Percentiles rank a stretch among this genome's conserved stretches.
Evolutionary conservation across 106 monocot species (phyloP).

Genomic region (Vanilla planifolia): DNA sequence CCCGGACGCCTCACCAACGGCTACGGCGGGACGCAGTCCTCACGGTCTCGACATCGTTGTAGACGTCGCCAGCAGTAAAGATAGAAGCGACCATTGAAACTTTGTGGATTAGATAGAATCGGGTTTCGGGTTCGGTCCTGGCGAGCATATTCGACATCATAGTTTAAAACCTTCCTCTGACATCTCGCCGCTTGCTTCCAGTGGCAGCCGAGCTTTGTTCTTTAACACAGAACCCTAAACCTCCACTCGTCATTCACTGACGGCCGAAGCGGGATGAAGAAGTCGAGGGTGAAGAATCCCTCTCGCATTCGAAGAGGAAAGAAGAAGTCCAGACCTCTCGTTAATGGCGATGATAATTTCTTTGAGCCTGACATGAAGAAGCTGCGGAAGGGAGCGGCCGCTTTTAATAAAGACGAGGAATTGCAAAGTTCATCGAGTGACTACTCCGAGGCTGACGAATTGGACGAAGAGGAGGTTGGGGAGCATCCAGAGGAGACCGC

Average conservation of each 20-base stretch:
- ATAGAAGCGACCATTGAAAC: too few species aligned
- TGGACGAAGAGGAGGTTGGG: conserved; percentile 12
- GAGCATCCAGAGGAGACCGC: conserved; percentile 56
- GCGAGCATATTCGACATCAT: too few species aligned
- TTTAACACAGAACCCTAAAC: not conserved
- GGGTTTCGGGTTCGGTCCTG: too few species aligned
- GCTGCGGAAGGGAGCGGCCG: conserved; percentile 14
- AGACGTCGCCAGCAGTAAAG: too few species aligned
- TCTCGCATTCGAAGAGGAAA: not conserved
- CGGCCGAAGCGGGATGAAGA: conserved; percentile 8
- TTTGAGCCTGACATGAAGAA: conserved; percentile 39
- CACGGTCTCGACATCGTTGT: too few species aligned
- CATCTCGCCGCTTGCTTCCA: too few species aligned
- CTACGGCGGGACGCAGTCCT: too few species aligned
- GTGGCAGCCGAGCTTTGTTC: too few species aligned
- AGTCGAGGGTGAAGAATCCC: conserved; percentile 13
- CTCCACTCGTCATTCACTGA: not conserved
- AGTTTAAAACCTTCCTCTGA: not conserved
- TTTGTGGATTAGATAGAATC: too few species aligned
- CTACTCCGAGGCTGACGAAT: conserved; percentile 16
- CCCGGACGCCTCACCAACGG: too few species aligned
- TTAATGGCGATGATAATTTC: conserved; percentile 28
- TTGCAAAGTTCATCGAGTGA: conserved; percentile 42
- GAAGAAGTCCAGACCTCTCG: conserved; percentile 7
- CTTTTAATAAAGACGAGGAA: conserved; percentile 14